phyloP scores from a whole-genome alignment of 306 rosid genomes.

The Macrotyloma uniflorum region DNA sequence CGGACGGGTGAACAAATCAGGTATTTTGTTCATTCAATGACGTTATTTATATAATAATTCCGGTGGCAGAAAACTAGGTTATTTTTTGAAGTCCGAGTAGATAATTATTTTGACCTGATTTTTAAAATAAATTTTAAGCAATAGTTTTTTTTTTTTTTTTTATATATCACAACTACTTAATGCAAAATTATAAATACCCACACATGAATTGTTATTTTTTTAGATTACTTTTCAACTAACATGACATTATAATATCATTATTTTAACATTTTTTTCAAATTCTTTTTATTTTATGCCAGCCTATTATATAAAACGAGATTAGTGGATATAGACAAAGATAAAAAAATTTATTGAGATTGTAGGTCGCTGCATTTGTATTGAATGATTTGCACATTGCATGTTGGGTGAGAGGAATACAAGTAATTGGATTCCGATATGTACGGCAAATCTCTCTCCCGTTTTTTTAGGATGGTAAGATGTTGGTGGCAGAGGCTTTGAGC shows the following conservation, averaged over 20 bases:
- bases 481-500: not conserved
- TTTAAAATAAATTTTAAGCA: too few relatives aligned
- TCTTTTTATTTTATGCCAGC: too few relatives aligned
- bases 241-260: too few relatives aligned
- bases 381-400: not conserved
- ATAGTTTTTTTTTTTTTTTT: too few relatives aligned
- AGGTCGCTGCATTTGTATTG: not conserved
- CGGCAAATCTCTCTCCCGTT: not conserved
- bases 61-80: not conserved
- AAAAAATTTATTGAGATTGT: not conserved
- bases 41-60: too few relatives aligned
- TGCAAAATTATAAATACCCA: too few relatives aligned
- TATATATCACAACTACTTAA: too few relatives aligned
- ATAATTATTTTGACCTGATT: too few relatives aligned
- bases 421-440: not conserved
- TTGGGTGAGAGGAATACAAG: not conserved
- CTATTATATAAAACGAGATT: too few relatives aligned
- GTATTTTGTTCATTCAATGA: not conserved
- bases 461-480: not conserved
- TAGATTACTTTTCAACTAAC: too few relatives aligned
- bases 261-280: too few relatives aligned
- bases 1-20: not conserved
- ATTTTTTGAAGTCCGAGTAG: not conserved
- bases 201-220: too few relatives aligned
- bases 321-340: not conserved